These are phyloP conservation scores for Epichloe coenophiala DNA, from an alignment of 2,329 filamentous ascomycete genomes.

Conservation along the genomic window DNA sequence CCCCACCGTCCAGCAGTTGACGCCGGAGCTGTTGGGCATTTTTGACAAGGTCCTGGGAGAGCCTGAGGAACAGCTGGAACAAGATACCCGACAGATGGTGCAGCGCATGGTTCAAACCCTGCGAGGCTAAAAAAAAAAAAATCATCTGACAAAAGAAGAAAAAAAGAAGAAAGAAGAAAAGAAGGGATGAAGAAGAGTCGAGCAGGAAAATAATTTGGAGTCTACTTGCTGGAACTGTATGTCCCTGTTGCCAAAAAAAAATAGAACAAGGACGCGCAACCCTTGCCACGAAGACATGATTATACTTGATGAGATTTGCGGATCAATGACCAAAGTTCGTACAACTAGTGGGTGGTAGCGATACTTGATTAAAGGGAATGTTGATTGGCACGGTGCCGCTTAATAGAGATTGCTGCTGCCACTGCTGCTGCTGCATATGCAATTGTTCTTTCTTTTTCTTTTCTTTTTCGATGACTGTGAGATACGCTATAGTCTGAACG, in stretches of 20 bases:
- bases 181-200: background rate
- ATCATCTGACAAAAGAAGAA: background rate
- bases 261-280: background rate
- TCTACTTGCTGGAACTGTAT: background rate
- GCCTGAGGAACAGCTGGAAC: constrained; percentile 63
- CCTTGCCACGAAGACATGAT: constrained; percentile 4
- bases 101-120: constrained; percentile 45
- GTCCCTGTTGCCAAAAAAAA: background rate
- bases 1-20: constrained; percentile 54
- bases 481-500: no score
- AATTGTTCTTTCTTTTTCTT: no score
- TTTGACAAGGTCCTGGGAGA: constrained; percentile 60
- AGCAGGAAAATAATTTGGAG: background rate
- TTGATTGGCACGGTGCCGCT: background rate
- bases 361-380: background rate
- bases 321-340: constrained; percentile 2
- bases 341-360: constrained; percentile 1
- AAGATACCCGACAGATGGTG: constrained; percentile 54
- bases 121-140: background rate
- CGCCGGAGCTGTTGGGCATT: constrained; percentile 53
- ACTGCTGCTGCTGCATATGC: no score
- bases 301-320: constrained; percentile 4
- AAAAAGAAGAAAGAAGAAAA: background rate
- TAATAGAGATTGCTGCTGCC: background rate
- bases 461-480: no score